Base-by-base conservation (phyloP, 129 eudicot genomes). In the Dittrichia graveolens region DNA sequence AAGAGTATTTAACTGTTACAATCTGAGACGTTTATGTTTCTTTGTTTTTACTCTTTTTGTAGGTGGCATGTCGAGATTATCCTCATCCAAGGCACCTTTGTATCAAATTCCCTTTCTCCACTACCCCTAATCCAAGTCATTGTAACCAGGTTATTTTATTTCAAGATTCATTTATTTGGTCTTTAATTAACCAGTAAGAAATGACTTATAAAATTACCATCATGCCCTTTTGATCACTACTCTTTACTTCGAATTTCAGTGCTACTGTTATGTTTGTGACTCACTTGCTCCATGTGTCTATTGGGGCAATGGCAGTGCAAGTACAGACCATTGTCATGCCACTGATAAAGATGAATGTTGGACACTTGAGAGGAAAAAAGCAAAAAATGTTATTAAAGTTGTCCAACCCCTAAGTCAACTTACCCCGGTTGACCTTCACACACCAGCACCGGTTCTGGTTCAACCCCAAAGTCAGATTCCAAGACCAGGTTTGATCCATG, bases 21-120 rank as follows among this genome's bases (percentile, higher is more conserved):
- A 52, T 40, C 48, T 19, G 5, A 3, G 52, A 44, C 12, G 18
- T 41, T 57, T 40, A 19, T 54, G 58, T 43, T 43, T 34, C 34
- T 56, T 45, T 8, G 1, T 57, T 37, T 40, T 16, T 34, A 52
- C 10, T 73, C 46, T 47, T 19, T 10, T 68, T 61, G 64, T 43
- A 80, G 84, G 84, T 80, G 52, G 84, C 84, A 2, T 80, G 84
- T 9, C 80, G 84, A 56, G 84, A 80, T 74, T 80, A 80, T 67
- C 84, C 84, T 19, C 84, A 80, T 67, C 57, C 84, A 59, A 75
- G 84, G 64, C 84, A 80, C 72, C 84, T 80, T 18, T 80, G 84
- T 62, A 70, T 75, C 71, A 74, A 75, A 44, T 72, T 80, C 38
- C 84, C 84, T 0, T 80, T 80, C 58, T 53, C 80, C 11, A 16